These are phyloP conservation scores for Podila horticola DNA, from an alignment of 192 early-diverging fungal genomes.

Conservation along the genomic window DNA sequence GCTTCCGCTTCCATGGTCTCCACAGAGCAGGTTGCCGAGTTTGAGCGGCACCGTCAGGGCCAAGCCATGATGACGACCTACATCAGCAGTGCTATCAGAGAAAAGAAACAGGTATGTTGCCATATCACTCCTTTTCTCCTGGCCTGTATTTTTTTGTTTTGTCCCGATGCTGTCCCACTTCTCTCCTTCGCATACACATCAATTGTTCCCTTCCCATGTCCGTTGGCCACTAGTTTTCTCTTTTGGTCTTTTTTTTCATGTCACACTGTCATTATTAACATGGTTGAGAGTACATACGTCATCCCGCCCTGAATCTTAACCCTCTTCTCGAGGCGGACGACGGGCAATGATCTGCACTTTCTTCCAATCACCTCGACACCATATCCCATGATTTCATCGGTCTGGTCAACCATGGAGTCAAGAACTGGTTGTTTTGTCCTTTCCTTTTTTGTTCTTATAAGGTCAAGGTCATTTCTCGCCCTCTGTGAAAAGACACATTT, in stretches of 20 bases:
- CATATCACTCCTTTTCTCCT: neutral
- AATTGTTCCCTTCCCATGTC: neutral
- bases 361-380: neutral
- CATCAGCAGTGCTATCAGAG: slow-evolving; percentile 39
- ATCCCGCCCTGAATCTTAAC: slow-evolving; percentile 8
- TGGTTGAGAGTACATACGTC: neutral
- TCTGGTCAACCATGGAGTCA: neutral
- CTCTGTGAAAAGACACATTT: neutral
- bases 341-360: neutral
- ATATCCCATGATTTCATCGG: neutral
- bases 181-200: neutral
- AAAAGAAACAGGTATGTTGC: slow-evolving; percentile 36
- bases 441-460: neutral
- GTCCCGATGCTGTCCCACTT: neutral
- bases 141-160: neutral
- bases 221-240: neutral
- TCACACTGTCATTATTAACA: neutral
- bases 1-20: slow-evolving; percentile 38
- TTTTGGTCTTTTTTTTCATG: neutral
- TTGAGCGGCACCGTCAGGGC: slow-evolving; percentile 40
- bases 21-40: slow-evolving; percentile 27
- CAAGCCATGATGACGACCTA: slow-evolving; percentile 44
- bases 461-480: neutral
- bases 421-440: neutral
- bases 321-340: slow-evolving; percentile 1